Base-by-base conservation (phyloP, 306 rosid genomes). In the Lithocarpus polystachyus region DNA sequence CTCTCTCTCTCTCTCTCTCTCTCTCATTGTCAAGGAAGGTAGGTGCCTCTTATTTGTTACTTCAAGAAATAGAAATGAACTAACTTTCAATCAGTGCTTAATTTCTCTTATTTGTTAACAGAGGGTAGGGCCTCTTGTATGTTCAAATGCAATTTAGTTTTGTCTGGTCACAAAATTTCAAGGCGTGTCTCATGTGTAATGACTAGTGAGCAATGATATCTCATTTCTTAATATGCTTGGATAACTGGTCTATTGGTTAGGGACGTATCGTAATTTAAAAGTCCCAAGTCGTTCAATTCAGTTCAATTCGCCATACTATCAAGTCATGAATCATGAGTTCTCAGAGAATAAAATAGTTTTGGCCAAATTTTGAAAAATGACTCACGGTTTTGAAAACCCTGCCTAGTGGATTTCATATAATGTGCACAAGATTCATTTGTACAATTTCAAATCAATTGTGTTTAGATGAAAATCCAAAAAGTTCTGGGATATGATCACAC, bases 51-150 rank as follows among this genome's bases (percentile, higher is more conserved):
- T 61, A 29, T 75, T 6, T 61, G 81, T 81, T 78, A 53, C 77
- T 79, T 82, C 31, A 82, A 72, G 79, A 68, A 73, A 80, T 77
- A 73, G 75, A 84, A 81, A 81, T 68, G 40, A 45, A 29, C 43
- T 28, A 13, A 20, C 22, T 29, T 15, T 64, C 70, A 48, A 48
- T 29, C 10, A 3, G 23, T 15, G 31, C 12, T 23, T 3, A 59
- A 59, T 5, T 23, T 11, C 12, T 23, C 26, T 22, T 59, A 23
- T 23, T 5, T 10, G 17, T 20, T 24, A 9, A 9, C 31, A 24
- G 7, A 59, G 3, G 65, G 29, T 59, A 10, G 26, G 31, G 65
- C 53, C 53, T 48, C 53, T 48, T 48, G 15, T 10, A 48, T 48
- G 17, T 48, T 48, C 17, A 48, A 48, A 48, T 12, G 17, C 17